Percentiles rank a stretch among this genome's conserved stretches.
Conservation (phyloP, 495 filamentous ascomycete species). For the Sabuloglossum arenarium region DNA sequence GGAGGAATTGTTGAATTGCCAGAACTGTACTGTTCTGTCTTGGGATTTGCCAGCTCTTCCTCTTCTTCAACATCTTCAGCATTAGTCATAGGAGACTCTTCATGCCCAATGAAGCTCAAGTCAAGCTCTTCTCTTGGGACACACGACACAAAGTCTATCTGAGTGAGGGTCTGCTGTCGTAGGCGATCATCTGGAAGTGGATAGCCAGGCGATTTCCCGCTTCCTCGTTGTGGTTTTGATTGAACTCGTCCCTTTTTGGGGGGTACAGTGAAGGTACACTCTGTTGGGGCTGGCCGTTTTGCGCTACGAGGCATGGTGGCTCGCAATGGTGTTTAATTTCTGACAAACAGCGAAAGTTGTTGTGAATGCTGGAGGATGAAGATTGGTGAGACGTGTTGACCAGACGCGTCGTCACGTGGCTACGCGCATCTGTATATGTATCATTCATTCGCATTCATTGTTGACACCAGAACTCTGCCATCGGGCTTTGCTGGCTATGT, state of each 20-base stretch:
- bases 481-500: too few relatives aligned
- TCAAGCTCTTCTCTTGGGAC: constrained; percentile 7
- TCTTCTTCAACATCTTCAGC: background rate
- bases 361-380: too few relatives aligned
- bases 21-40: background rate
- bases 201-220: background rate
- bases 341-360: too few relatives aligned
- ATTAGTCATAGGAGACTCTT: background rate
- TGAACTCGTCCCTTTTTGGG: background rate
- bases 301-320: background rate
- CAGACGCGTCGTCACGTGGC: too few relatives aligned
- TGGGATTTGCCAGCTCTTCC: background rate
- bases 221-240: background rate
- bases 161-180: constrained; percentile 15
- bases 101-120: constrained; percentile 5
- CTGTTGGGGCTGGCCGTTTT: background rate
- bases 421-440: too few relatives aligned
- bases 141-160: constrained; percentile 11
- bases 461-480: too few relatives aligned
- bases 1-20: background rate
- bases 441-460: too few relatives aligned
- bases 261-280: background rate
- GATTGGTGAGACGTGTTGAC: too few relatives aligned
- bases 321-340: background rate
- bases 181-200: background rate